Evolutionary conservation across 768 basidiomycete species (phyloP).

Genomic region (Melanogaster broomeanus): DNA sequence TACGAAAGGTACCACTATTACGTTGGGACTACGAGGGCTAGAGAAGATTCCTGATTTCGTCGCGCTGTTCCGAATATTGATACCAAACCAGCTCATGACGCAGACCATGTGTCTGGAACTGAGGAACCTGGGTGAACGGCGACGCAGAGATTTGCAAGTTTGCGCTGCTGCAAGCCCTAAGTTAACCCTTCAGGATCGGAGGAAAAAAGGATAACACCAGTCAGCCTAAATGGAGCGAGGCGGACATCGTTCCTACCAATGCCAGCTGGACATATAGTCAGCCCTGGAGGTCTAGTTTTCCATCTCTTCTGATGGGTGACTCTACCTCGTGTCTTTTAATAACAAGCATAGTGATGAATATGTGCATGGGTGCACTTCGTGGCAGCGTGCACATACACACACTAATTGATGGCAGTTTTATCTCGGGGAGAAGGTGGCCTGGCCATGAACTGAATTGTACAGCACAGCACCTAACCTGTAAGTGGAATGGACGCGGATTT

Average conservation of each 20-base stretch:
- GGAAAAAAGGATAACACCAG: slow-evolving; percentile 2
- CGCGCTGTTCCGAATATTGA: background rate
- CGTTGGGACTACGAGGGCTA: background rate
- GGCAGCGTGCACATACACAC: background rate
- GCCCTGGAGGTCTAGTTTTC: no score
- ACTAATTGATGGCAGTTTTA: background rate
- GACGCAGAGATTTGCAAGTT: no score
- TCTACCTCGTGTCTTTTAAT: background rate
- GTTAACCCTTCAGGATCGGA: background rate
- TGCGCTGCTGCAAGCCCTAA: no score
- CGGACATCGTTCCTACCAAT: slow-evolving; percentile 1
- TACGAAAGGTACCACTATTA: slow-evolving; percentile 5
- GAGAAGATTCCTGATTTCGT: slow-evolving; percentile 8
- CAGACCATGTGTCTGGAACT: background rate
- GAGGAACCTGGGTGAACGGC: background rate
- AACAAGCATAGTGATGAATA: no score
- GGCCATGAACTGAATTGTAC: background rate
- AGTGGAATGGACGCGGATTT: background rate
- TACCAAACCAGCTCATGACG: slow-evolving; percentile 2
- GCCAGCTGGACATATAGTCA: slow-evolving; percentile 9
- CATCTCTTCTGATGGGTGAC: background rate
- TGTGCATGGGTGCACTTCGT: no score
- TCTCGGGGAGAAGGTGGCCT: background rate
- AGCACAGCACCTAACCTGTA: background rate
- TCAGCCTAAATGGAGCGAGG: slow-evolving; percentile 7